phyloP scores from a whole-genome alignment of 73 alveolate species.

The Paramecium biaurelia region DNA sequence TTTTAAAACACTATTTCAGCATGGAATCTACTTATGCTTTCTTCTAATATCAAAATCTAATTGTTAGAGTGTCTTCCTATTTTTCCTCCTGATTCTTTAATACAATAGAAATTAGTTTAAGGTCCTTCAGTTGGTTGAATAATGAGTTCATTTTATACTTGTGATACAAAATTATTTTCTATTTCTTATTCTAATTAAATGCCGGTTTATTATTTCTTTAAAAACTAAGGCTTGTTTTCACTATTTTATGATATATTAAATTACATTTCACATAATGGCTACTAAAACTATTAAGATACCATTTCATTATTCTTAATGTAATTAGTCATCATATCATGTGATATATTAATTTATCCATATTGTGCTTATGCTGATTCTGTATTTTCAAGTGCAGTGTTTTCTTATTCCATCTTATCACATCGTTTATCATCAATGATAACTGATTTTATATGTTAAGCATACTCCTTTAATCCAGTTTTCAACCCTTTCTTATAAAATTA shows the following conservation, averaged over 20 bases:
- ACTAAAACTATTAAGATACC: neutral
- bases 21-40: slow-evolving; percentile 79
- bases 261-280: slow-evolving; percentile 28
- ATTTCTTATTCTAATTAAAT: slow-evolving; percentile 27
- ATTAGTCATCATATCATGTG: slow-evolving; percentile 41
- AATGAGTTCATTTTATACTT: slow-evolving; percentile 69
- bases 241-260: neutral
- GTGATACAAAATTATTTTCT: slow-evolving; percentile 58
- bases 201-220: slow-evolving; percentile 21
- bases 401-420: slow-evolving; percentile 33
- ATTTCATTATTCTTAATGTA: slow-evolving; percentile 50
- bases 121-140: slow-evolving; percentile 84
- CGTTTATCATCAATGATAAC: neutral
- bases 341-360: neutral
- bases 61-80: slow-evolving; percentile 88
- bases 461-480: neutral
- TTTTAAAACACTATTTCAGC: slow-evolving; percentile 69
- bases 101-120: slow-evolving; percentile 76
- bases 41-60: slow-evolving; percentile 80
- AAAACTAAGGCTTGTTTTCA: slow-evolving; percentile 16
- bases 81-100: slow-evolving; percentile 81
- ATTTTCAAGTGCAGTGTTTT: slow-evolving; percentile 16
- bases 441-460: neutral
- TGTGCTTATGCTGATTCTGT: neutral
- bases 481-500: neutral